Base-by-base conservation (phyloP, 1,284 basidiomycete genomes). In the Clitocybe nebularis region DNA sequence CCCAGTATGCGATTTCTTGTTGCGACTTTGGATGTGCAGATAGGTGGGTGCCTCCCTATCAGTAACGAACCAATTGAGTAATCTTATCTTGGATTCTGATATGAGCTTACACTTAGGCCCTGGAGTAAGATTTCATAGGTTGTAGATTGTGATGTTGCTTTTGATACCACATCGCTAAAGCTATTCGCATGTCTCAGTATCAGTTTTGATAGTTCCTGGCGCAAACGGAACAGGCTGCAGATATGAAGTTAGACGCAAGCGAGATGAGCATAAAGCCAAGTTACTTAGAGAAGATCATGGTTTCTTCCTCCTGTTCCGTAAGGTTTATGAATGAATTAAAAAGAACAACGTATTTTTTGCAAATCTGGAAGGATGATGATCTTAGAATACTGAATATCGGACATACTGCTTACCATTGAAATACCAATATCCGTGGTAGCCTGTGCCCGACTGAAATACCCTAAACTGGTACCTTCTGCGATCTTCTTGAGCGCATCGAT, bases 221-320 rank as follows among this genome's bases (percentile, higher is more conserved):
- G 79, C 39, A 96, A 62, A n/a, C 91, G 84, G n/a, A 84, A 68
- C 45, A 94, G 69, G 57, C 93, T 96, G 48, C 10, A 6, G 46
- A 35, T 21, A 30, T 25, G 36, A 40, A 33, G 48, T 45, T 42
- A 43, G 36, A 4, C 11, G 2, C 5, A 19, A n/a, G n/a, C n/a
- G n/a, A n/a, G n/a, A n/a, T n/a, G n/a, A n/a, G n/a, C n/a, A n/a
- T n/a, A n/a, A n/a, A n/a, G n/a, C n/a, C n/a, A 30, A 55, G 75
- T 52, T 58, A 93, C 93, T 93, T 92, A 9, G 87, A 84, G 57
- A 94, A 95, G 35, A 94, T 86, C 92, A 95, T 94, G 4, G 88
- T 90, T 60, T 96, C 93, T 51, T 93, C 89, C 30, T 82, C 84
- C 52, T 89, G 84, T 36, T 79, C 78, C 4, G 89, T 91, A 50